Evolutionary conservation across 768 basidiomycete species (phyloP).

Genomic region (Wakefieldia striispora): DNA sequence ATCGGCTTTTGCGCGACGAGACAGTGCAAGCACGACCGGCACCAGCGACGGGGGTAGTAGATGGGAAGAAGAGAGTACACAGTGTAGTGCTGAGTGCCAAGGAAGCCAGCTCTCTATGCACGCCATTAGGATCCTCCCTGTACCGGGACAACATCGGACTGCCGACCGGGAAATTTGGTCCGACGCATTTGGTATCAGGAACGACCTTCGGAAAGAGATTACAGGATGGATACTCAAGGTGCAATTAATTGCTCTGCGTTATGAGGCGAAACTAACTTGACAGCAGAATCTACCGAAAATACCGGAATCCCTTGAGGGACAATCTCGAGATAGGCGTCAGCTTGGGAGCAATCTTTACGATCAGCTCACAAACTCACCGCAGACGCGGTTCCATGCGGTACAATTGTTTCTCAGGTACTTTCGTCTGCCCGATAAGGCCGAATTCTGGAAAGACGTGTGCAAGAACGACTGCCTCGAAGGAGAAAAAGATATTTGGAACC

Average conservation of each 20-base stretch:
- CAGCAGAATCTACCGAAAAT: slow-evolving; percentile 10
- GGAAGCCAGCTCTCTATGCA: slow-evolving; percentile 8
- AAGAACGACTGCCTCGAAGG: not conserved
- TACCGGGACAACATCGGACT: not conserved
- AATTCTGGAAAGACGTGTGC: slow-evolving; percentile 10
- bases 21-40: slow-evolving; percentile 7
- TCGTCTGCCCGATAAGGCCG: slow-evolving; percentile 30
- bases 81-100: slow-evolving; percentile 14
- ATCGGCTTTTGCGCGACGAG: not conserved
- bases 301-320: not conserved
- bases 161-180: slow-evolving; percentile 13
- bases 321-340: not conserved
- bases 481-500: slow-evolving; percentile 50
- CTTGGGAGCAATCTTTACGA: slow-evolving; percentile 38
- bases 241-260: not conserved
- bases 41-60: slow-evolving; percentile 10
- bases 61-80: slow-evolving; percentile 19
- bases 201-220: slow-evolving; percentile 33
- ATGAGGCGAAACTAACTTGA: not conserved
- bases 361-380: slow-evolving; percentile 50
- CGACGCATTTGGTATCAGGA: slow-evolving; percentile 31
- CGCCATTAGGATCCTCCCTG: not conserved
- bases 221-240: slow-evolving; percentile 50
- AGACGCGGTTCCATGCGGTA: slow-evolving; percentile 66
- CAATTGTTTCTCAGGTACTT: slow-evolving; percentile 61